These are phyloP conservation scores for Xylaria sp. DNA, from an alignment of 2,329 filamentous ascomycete species.

Conservation along the genomic window DNA sequence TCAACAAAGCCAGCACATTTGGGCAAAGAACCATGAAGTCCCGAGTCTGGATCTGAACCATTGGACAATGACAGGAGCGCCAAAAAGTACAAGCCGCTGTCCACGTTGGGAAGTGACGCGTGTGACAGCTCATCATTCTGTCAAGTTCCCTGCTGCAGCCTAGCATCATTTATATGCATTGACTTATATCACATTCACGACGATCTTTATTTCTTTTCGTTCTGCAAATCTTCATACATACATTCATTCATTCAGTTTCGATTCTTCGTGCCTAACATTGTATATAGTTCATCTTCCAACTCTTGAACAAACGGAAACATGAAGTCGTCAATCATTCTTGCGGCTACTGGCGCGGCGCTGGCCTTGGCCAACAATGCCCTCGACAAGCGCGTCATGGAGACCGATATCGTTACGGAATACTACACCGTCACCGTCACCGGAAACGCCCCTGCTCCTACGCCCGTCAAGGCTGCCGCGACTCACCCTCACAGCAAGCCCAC, in stretches of 20 bases:
- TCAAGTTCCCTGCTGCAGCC: not conserved
- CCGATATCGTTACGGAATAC: constrained; percentile 31
- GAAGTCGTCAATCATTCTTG: constrained; percentile 36
- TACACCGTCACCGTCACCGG: constrained; percentile 36
- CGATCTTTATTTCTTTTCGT: constrained; percentile 9
- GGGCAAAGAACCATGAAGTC: constrained; percentile 6
- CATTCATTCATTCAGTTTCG: not conserved
- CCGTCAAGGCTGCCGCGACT: constrained; percentile 4
- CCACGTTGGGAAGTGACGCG: not conserved
- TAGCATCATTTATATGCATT: constrained; percentile 4
- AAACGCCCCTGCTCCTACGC: constrained; percentile 14
- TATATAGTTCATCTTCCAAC: constrained; percentile 13
- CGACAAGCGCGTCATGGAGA: constrained; percentile 31
- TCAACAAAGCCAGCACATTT: not conserved
- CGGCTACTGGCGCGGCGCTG: constrained; percentile 32
- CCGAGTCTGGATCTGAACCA: not conserved
- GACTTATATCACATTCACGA: constrained; percentile 13
- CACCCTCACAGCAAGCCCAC: not conserved
- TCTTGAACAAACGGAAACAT: constrained; percentile 30
- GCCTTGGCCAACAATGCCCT: constrained; percentile 32
- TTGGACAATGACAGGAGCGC: constrained; percentile 2
- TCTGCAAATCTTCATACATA: not conserved
- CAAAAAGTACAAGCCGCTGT: constrained; percentile 5
- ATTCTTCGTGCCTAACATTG: constrained; percentile 4
- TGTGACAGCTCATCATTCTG: not conserved